Evolutionary conservation across 768 basidiomycete species (phyloP), one percentile per base, ranked within the genome.

Genomic region (Cystobasidium onofrii): DNA sequence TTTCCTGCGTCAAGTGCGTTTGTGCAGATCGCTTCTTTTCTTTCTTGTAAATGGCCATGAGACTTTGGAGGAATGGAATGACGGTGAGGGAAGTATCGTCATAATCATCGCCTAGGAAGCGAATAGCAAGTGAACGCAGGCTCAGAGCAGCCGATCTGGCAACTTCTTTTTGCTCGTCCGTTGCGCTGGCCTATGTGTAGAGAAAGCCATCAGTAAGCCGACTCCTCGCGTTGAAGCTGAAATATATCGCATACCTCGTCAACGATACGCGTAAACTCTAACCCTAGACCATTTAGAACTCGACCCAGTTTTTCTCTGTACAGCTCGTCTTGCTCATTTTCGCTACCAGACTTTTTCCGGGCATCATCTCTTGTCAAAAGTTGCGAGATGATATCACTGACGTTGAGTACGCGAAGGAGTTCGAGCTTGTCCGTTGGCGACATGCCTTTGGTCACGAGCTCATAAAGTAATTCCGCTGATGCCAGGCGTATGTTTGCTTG

Each of bases 251-350:
- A 10, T 36, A 52, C 92, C 76, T 97, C 82, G 23, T 83, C 93
- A n/a, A 85, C 82, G 73, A 98, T 84, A 81, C 91, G 92, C 76
- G 87, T 83, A 46, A 95, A 80, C 80, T 97, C 94, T 31, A 88
- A 82, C 23, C 94, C 96, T 69, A 90, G 83, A 1, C 86, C 86
- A 75, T 92, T 91, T 69, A 96, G 81, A 62, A 97, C 81, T 78
- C 88, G 89, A 7, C 90, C 96, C 1, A 97, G 83, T 13, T 90
- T 88, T 80, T 94, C 92, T 60, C 96, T 85, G 81, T 94, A 95
- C 1, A 87, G 88, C 78, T 92, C 90, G 79, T 91, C 89, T 33
- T 89, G 91, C 33, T 71, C 69, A 34, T 36, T 80, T 89, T 88
- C 78, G 89, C 85, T 72, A 83, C 81, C 31, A 88, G 85, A 12